These are phyloP conservation scores for Capronia epimyces DNA, from an alignment of 2,329 filamentous ascomycete genomes.

Conservation along the genomic window DNA sequence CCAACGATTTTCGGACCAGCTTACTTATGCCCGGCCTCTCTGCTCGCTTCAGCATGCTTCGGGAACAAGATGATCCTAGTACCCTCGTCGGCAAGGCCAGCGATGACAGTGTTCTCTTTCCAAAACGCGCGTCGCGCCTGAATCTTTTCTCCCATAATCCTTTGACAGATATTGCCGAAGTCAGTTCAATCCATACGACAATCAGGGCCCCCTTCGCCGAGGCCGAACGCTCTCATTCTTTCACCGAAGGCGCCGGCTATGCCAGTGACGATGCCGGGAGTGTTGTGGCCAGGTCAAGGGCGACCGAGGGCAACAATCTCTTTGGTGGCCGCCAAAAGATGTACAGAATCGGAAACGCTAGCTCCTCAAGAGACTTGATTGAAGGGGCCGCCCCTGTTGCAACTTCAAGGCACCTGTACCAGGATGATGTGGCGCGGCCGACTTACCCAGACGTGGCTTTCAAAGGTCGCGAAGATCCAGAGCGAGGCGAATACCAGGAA, in stretches of 20 bases:
- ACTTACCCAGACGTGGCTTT: conserved; percentile 71
- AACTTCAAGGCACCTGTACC: conserved; percentile 65
- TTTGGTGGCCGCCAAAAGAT: conserved; percentile 96
- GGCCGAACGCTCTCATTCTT: conserved; percentile 60
- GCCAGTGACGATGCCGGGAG: conserved; percentile 63
- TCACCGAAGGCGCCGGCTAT: conserved; percentile 54
- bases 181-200: conserved; percentile 68
- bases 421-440: conserved; percentile 77
- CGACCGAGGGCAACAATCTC: conserved; percentile 81
- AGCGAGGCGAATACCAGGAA: conserved; percentile 36
- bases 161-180: conserved; percentile 82
- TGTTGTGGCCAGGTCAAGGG: conserved; percentile 78
- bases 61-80: conserved; percentile 86
- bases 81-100: conserved; percentile 89
- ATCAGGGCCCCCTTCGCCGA: conserved; percentile 55
- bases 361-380: conserved; percentile 19
- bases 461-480: conserved; percentile 47
- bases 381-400: conserved; percentile 30
- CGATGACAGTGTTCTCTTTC: conserved; percentile 85
- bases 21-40: conserved; percentile 92
- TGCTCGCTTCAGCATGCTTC: conserved; percentile 91
- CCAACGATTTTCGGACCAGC: conserved; percentile 90
- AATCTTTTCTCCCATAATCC: conserved; percentile 63
- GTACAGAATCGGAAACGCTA: conserved; percentile 66
- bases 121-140: conserved; percentile 72